These are phyloP conservation scores for Tolypocladium ovalisporum DNA, from an alignment of 2,329 filamentous ascomycete species.

Conservation along the genomic window DNA sequence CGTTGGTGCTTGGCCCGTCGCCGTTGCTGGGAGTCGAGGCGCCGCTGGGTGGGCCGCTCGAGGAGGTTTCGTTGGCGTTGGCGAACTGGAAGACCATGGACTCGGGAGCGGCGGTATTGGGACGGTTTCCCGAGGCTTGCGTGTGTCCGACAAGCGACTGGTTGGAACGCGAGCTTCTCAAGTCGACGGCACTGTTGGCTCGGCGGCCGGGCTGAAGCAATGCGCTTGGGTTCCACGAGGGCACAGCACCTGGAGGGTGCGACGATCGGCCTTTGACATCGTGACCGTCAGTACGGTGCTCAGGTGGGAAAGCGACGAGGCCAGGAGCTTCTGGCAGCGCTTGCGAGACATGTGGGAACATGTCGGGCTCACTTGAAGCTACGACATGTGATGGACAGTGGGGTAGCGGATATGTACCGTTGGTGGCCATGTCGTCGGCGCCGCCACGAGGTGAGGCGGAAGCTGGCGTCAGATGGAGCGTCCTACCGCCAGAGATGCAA, in stretches of 20 bases:
- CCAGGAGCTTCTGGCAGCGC: neutral
- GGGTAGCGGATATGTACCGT: constrained; percentile 5
- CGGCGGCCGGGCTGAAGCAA: constrained; percentile 27
- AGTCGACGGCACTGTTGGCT: constrained; percentile 15
- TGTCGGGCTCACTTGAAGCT: constrained; percentile 4
- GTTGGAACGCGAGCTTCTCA: constrained; percentile 13
- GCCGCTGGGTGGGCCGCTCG: constrained; percentile 19
- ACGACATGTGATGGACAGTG: neutral
- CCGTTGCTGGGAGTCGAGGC: constrained; percentile 20
- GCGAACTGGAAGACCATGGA: constrained; percentile 32
- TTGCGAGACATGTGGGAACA: constrained; percentile 3
- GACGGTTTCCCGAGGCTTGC: constrained; percentile 9
- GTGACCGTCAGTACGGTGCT: neutral
- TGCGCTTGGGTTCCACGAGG: constrained; percentile 29
- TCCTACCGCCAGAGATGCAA: neutral
- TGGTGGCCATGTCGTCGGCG: constrained; percentile 4
- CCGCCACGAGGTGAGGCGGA: neutral
- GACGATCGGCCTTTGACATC: constrained; percentile 16
- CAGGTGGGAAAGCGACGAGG: neutral
- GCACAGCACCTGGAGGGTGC: constrained; percentile 14
- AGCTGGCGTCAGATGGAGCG: neutral
- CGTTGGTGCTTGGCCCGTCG: constrained; percentile 16
- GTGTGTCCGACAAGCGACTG: constrained; percentile 10
- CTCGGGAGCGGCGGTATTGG: constrained; percentile 15
- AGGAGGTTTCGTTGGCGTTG: constrained; percentile 21